Base-by-base conservation (phyloP, 2,329 filamentous ascomycete genomes). In the Hirsutella minnesotensis region DNA sequence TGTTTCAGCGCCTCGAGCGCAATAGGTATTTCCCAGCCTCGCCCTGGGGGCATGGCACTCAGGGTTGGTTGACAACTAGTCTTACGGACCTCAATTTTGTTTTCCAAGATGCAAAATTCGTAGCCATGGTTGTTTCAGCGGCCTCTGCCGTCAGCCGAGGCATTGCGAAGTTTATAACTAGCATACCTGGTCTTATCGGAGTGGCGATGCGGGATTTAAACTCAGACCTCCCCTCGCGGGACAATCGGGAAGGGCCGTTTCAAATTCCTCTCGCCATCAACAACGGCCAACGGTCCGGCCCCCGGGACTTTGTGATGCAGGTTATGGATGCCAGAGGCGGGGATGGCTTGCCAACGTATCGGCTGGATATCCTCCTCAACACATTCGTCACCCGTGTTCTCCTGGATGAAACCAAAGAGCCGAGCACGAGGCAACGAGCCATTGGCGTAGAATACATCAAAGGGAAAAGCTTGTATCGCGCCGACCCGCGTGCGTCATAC, bases 1-100 rank as follows among this genome's bases (percentile, higher is more conserved):
- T 80, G 56, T 75, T 74, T 44, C 56, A 65, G 51, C 70, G 67
- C 51, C 55, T 81, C 9, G 78, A 83, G 60, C 65, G 67, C 35
- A 72, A 72, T 60, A 52, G 64, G 20, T 76, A 81, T 54, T 40
- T 53, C 16, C 44, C 46, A 20, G 43, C 43, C 7, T 39, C 37
- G 8, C 27, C 46, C 53, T 40, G 35, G 37, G 75, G 74, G 5
- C 77, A 81, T 50, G 77, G 77, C 10, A 72, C 67, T 47, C 51
- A 68, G 21, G 77, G 77, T 18, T 81, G 75, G 76, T 62, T 79
- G 16, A 56, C 58, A 19, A 76, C 72, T 1, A 65, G 67, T 44
- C 58, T 67, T 4, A 68, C 73, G 0, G 67, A 72, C 9, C 56
- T 79, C 34, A 64, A 57, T 15, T 63, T 79, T 21, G 67, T 73